Evolutionary conservation across 176 grass and related monocot genomes (phyloP).

Genomic region (Rhynchospora pubera): DNA sequence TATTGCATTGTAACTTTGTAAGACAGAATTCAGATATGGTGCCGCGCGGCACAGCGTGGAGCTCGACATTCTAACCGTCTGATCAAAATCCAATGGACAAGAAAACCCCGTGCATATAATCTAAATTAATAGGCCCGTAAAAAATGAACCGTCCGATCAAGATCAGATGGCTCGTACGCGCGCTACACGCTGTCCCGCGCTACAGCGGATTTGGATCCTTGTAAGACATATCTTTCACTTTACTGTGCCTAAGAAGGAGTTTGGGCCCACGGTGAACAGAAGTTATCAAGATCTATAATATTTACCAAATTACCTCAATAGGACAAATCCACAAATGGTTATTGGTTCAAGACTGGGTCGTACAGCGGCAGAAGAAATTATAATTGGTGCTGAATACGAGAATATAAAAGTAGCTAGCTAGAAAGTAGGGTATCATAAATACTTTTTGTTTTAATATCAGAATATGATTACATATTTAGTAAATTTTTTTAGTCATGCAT

Average conservation of each 20-base stretch:
- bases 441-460: neutral
- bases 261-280: neutral
- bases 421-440: neutral
- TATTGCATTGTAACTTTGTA: too few species aligned
- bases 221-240: neutral
- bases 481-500: neutral
- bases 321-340: neutral
- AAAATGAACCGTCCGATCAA: too few species aligned
- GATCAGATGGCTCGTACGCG: neutral
- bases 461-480: neutral
- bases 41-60: too few species aligned
- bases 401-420: neutral
- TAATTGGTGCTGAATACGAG: neutral
- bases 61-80: too few species aligned
- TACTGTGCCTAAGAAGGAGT: neutral
- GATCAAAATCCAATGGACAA: too few species aligned
- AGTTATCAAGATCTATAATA: neutral
- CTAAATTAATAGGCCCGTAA: too few species aligned
- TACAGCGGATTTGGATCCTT: too few species aligned
- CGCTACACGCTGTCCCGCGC: too few species aligned
- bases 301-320: slow-evolving; percentile 10
- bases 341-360: neutral
- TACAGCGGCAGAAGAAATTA: neutral
- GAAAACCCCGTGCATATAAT: too few species aligned
- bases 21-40: too few species aligned